Conservation (phyloP, 371 early-diverging fungal genomes). For the Mucor saturninus region DNA sequence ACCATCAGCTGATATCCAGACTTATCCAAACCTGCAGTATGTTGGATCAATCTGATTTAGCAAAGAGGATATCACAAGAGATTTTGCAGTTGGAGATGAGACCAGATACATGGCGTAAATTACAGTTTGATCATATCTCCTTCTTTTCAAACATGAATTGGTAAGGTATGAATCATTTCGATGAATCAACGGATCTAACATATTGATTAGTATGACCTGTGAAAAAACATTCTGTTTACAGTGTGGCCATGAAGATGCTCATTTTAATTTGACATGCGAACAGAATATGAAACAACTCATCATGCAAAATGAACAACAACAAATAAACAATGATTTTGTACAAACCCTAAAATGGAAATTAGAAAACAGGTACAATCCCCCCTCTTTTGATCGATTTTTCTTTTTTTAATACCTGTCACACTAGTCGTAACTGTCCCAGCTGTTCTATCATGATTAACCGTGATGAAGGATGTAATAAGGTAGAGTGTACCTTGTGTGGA, state of each 20-base stretch:
- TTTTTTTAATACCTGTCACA: background rate
- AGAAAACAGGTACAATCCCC: slow-evolving; percentile 8
- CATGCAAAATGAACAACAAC: slow-evolving; percentile 7
- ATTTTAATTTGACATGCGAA: slow-evolving; percentile 53
- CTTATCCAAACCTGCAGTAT: slow-evolving; percentile 16
- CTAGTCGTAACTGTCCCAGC: slow-evolving; percentile 62
- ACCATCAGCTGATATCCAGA: slow-evolving; percentile 26
- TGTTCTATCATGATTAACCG: slow-evolving; percentile 72
- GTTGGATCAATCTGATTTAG: slow-evolving; percentile 6
- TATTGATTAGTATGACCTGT: slow-evolving; percentile 42
- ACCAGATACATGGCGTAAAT: slow-evolving; percentile 67
- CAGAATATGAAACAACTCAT: slow-evolving; percentile 49
- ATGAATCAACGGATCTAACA: too few relatives aligned
- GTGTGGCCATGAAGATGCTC: slow-evolving; percentile 58
- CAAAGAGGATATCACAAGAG: slow-evolving; percentile 37
- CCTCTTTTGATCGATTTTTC: background rate
- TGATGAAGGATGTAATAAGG: slow-evolving; percentile 78
- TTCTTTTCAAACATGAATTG: slow-evolving; percentile 60
- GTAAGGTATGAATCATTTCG: too few relatives aligned
- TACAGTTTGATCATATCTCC: slow-evolving; percentile 70
- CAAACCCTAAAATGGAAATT: slow-evolving; percentile 59
- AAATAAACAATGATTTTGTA: slow-evolving; percentile 31
- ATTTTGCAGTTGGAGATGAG: slow-evolving; percentile 60
- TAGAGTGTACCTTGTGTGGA: slow-evolving; percentile 72
- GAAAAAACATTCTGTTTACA: slow-evolving; percentile 56